phyloP scores from a whole-genome alignment of 208 protist species.

The Leishmania braziliensis region DNA sequence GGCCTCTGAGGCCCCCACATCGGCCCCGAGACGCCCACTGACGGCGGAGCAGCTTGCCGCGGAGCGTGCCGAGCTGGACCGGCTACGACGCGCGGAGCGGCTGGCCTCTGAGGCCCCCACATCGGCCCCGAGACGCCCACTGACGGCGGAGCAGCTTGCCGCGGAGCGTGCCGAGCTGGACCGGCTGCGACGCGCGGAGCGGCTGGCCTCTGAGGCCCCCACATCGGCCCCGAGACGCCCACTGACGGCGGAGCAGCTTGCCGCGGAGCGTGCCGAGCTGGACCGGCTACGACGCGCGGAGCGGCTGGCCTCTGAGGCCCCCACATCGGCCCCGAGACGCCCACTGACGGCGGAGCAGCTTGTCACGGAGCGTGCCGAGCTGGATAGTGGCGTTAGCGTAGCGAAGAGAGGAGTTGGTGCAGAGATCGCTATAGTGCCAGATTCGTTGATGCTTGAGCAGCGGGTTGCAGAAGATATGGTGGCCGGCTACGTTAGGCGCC shows the following conservation, averaged over 20 bases:
- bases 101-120: background rate
- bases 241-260: conserved; percentile 5
- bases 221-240: background rate
- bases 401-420: background rate
- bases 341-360: background rate
- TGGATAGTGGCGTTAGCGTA: background rate
- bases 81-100: background rate
- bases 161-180: conserved; percentile 8
- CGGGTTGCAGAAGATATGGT: background rate
- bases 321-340: background rate
- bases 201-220: background rate
- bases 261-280: background rate
- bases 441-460: conserved; percentile 1
- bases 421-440: background rate
- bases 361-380: background rate
- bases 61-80: conserved; percentile 7
- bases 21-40: background rate
- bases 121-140: background rate
- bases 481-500: background rate
- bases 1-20: background rate
- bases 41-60: conserved; percentile 14
- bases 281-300: conserved; percentile 2
- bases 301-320: background rate
- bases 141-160: conserved; percentile 15
- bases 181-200: conserved; percentile 2